A percentile compares a stretch with the other conserved stretches of the same genome.
Evolutionary conservation across 495 filamentous ascomycete species (phyloP).

Genomic region (Lophiostoma macrostomum): DNA sequence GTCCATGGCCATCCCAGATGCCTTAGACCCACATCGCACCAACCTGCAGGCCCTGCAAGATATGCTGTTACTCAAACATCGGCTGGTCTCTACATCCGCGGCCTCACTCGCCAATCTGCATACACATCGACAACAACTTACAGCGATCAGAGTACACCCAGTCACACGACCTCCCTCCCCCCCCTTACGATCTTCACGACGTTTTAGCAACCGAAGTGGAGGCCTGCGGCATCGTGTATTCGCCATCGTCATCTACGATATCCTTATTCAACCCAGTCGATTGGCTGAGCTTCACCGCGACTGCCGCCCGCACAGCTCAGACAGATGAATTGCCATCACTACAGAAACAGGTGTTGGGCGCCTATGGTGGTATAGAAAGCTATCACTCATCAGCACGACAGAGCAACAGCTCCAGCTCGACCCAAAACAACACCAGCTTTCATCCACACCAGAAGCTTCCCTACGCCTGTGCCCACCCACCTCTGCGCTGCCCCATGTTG

Average conservation of each 20-base stretch:
- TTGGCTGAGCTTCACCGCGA: background rate
- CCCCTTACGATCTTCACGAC: background rate
- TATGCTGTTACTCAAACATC: background rate
- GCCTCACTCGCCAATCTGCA: constrained; percentile 3
- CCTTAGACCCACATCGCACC: background rate
- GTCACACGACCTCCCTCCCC: background rate
- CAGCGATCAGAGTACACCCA: constrained; percentile 5
- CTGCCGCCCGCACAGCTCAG: background rate
- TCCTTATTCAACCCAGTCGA: background rate
- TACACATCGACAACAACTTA: background rate
- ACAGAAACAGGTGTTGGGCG: constrained; percentile 3
- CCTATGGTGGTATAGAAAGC: constrained; percentile 19
- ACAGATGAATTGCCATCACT: background rate
- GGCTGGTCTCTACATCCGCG: constrained; percentile 3
- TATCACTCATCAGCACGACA: background rate
- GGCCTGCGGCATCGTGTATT: background rate
- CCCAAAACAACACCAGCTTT: constrained; percentile 1
- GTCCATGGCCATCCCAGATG: too few species aligned
- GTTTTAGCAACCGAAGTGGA: constrained; percentile 14
- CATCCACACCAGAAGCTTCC: background rate
- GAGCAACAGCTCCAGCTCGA: background rate
- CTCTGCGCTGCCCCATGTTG: background rate
- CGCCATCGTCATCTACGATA: constrained; percentile 5
- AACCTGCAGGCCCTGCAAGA: too few species aligned
- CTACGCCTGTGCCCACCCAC: constrained; percentile 10